Percentiles rank a stretch among this genome's conserved stretches.
Conservation (phyloP, 2,329 filamentous ascomycete species). For the Exserohilum rostratum region DNA sequence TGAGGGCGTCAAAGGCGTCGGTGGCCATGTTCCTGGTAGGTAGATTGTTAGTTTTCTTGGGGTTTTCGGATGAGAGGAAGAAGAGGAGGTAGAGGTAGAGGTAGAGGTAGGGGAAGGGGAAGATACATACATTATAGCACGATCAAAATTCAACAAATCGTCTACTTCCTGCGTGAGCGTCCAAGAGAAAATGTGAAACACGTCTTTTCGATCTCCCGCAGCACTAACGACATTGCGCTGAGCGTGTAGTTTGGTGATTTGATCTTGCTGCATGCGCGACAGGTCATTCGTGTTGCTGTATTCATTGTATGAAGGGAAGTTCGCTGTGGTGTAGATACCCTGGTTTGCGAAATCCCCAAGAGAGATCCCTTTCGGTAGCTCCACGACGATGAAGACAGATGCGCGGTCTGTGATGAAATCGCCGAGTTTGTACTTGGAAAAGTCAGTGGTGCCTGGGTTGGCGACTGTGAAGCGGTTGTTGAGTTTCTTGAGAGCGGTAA, state of each 20-base stretch:
- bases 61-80: background rate
- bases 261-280: constrained; percentile 43
- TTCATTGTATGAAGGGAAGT: constrained; percentile 46
- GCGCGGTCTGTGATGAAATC: constrained; percentile 48
- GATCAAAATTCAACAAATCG: constrained; percentile 42
- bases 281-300: constrained; percentile 46
- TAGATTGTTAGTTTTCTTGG: background rate
- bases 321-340: constrained; percentile 43
- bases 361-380: constrained; percentile 37
- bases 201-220: constrained; percentile 31
- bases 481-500: constrained; percentile 50
- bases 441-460: constrained; percentile 34
- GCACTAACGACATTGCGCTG: constrained; percentile 39
- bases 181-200: constrained; percentile 47
- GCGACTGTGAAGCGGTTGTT: constrained; percentile 48
- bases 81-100: background rate
- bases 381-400: constrained; percentile 45
- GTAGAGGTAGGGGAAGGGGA: too few relatives aligned
- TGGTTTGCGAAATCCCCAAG: constrained; percentile 40
- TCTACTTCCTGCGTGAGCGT: constrained; percentile 44
- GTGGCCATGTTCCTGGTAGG: constrained; percentile 32
- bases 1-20: constrained; percentile 39
- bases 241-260: constrained; percentile 45
- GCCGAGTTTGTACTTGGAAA: constrained; percentile 41
- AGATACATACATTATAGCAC: constrained; percentile 35